These are phyloP conservation scores for Brassica carinata DNA, from an alignment of 345 rosid genomes.

Conservation along the genomic window DNA sequence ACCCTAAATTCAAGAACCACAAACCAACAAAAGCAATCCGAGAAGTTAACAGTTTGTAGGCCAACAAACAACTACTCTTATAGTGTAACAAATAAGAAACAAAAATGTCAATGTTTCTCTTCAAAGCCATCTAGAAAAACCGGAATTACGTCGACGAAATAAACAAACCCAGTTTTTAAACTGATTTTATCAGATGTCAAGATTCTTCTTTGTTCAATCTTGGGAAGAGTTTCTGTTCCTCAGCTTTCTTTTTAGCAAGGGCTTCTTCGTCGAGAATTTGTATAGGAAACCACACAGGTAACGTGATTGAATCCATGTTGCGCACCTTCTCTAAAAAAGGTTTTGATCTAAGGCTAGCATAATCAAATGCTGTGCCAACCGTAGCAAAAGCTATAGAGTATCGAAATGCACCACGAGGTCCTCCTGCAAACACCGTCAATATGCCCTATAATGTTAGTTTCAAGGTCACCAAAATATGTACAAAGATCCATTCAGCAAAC, in stretches of 20 bases:
- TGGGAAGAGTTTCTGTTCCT: constrained; percentile 56
- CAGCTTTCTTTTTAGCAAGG: constrained; percentile 69
- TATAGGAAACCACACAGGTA: constrained; percentile 87
- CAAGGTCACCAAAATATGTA: background rate
- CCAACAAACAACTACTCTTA: background rate
- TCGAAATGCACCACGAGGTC: constrained; percentile 65
- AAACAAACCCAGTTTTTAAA: background rate
- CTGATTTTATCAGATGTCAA: constrained; percentile 21
- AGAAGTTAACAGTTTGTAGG: background rate
- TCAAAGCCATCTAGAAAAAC: background rate
- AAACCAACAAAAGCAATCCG: background rate
- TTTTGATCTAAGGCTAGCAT: constrained; percentile 50
- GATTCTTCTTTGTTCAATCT: constrained; percentile 74
- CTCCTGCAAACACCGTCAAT: constrained; percentile 50
- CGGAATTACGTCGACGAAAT: background rate
- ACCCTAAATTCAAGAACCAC: background rate
- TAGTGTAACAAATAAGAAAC: background rate
- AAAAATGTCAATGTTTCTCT: background rate
- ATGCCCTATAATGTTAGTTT: background rate
- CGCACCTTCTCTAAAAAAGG: constrained; percentile 40
- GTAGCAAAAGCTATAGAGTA: constrained; percentile 63
- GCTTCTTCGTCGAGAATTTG: constrained; percentile 81
- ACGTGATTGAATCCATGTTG: constrained; percentile 46
- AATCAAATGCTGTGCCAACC: constrained; percentile 65
- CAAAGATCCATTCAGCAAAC: background rate